Base-by-base conservation (phyloP, 2,329 filamentous ascomycete species). In the Talaromyces sp. region DNA sequence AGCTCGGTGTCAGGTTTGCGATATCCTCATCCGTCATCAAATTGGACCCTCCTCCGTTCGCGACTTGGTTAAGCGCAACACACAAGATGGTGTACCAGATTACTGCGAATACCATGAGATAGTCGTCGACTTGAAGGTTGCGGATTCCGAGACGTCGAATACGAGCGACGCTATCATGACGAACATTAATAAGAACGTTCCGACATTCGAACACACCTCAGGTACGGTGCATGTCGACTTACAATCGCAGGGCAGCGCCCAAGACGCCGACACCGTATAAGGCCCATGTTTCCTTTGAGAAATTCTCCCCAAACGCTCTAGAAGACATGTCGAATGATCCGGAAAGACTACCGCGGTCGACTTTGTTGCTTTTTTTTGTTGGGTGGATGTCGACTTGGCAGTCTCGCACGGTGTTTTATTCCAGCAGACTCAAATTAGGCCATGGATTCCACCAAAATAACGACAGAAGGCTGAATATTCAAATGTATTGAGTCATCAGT, bases 61-160 rank as follows among this genome's bases (percentile, higher is more conserved):
- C 78, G 57, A 87, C 82, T 68, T 81, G 60, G 67, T 87, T 87
- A 70, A 88, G 81, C 8, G 78, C 74, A 27, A 84, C 76, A 64
- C 87, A 82, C 13, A 89, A 74, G 16, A 84, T 72, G 0, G 86
- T 88, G 69, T 87, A 85, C 70, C 83, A 79, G 68, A 86, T 74
- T 69, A 85, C 78, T 3, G 83, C 82, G 41, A 84, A 73, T 2
- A 85, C 3, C 82, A 87, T 87, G 33, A 87, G 69, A 67, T 78
- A 83, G 72, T 88, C 86, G 66, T 88, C 86, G 2, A 74, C 27
- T 69, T 87, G 84, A 43, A 87, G 77, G 62, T 81, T 81, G 63
- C 74, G 81, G 60, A 84, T 70, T 2, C 84, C 83, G 7, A 80
- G 70, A 62, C 79, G 76, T 60, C 76, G 76, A 61, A 78, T 70